phyloP scores from a whole-genome alignment of 176 grass and related monocot species.

The Oryza longistaminata region DNA sequence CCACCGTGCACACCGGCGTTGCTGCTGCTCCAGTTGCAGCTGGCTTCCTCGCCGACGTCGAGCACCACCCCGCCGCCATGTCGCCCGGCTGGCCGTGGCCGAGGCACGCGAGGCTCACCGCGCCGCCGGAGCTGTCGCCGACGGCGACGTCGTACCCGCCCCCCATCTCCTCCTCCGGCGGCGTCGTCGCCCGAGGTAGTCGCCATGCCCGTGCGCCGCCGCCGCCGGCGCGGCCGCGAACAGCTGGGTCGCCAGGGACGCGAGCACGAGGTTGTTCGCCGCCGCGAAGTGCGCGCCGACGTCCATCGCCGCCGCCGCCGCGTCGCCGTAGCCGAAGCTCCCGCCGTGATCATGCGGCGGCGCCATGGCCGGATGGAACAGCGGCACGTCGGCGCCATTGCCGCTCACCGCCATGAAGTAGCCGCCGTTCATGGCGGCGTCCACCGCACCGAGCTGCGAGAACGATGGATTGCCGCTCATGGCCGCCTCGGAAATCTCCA shows the following conservation, averaged over 20 bases:
- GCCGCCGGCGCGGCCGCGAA: slow-evolving; percentile 20
- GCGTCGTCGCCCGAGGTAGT: slow-evolving; percentile 2
- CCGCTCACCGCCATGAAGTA: slow-evolving; percentile 38
- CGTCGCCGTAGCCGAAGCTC: slow-evolving; percentile 30
- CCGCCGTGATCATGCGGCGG: slow-evolving; percentile 33
- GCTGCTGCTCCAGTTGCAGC: slow-evolving; percentile 34
- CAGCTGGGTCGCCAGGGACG: slow-evolving; percentile 50
- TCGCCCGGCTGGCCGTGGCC: slow-evolving; percentile 10
- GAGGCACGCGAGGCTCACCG: slow-evolving; percentile 28
- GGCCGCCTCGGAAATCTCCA: slow-evolving; percentile 6
- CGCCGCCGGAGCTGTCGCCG: slow-evolving; percentile 22
- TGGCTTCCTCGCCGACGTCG: slow-evolving; percentile 4
- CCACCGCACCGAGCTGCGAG: slow-evolving; percentile 36
- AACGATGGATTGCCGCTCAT: slow-evolving; percentile 38
- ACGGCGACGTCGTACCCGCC: not conserved
- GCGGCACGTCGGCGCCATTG: slow-evolving; percentile 36
- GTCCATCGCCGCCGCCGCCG: not conserved
- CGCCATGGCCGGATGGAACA: slow-evolving; percentile 41
- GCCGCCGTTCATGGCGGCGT: slow-evolving; percentile 46
- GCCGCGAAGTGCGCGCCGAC: slow-evolving; percentile 23
- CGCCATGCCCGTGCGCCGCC: slow-evolving; percentile 21
- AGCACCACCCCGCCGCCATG: slow-evolving; percentile 1
- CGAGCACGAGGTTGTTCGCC: slow-evolving; percentile 31
- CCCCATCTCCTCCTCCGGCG: slow-evolving; percentile 33
- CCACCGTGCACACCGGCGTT: slow-evolving; percentile 5